A percentile compares a stretch with the other conserved stretches of the same genome.
Conservation (phyloP, 1,284 basidiomycete genomes). For the Ustilago shanxiensis region DNA sequence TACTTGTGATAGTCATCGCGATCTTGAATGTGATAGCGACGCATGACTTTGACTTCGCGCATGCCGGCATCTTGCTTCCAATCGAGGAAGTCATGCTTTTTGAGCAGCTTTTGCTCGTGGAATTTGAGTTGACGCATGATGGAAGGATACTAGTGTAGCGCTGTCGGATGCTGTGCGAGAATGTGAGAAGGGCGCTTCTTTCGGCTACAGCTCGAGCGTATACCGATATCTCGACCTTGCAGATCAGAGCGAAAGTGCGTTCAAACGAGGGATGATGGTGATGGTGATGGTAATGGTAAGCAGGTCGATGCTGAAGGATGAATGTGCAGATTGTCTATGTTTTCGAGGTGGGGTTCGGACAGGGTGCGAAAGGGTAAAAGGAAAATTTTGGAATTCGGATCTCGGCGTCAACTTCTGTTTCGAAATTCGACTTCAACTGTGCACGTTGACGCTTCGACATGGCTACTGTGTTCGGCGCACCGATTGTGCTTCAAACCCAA, state of each 20-base stretch:
- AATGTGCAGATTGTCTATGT: background rate
- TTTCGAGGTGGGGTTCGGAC: too few species aligned
- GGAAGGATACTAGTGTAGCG: too few species aligned
- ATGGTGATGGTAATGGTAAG: background rate
- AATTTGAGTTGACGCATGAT: constrained; percentile 69
- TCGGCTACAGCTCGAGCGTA: too few species aligned
- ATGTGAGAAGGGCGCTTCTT: too few species aligned
- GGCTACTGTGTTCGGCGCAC: background rate
- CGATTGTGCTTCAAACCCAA: too few species aligned
- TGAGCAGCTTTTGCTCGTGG: constrained; percentile 69
- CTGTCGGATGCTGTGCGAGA: too few species aligned
- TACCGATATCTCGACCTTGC: too few species aligned
- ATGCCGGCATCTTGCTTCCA: constrained; percentile 96
- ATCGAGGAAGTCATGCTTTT: constrained; percentile 74
- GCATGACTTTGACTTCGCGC: constrained; percentile 94
- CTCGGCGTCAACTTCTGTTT: constrained; percentile 3
- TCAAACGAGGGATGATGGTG: too few species aligned
- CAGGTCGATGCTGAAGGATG: background rate
- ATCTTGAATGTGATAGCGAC: constrained; percentile 82
- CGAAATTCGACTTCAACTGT: background rate
- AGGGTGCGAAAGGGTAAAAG: constrained; percentile 6
- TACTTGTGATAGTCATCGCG: constrained; percentile 96
- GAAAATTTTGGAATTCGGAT: constrained; percentile 41
- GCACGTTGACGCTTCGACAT: background rate
- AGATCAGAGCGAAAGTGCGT: too few species aligned